Base-by-base conservation (phyloP, 2,329 filamentous ascomycete species). In the Sphaerulina populicola region DNA sequence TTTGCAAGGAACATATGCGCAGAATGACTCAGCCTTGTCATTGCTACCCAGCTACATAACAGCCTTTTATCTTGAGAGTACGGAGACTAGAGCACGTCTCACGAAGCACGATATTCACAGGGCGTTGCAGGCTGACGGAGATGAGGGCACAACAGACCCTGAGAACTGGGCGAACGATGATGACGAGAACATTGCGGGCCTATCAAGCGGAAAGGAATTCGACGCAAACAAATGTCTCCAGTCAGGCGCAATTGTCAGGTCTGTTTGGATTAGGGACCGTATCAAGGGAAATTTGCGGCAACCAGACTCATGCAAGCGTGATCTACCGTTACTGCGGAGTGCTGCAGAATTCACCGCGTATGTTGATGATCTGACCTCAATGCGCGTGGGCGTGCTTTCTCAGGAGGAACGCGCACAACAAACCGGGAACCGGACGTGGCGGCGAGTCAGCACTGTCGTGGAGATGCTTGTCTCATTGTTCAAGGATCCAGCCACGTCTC, bases 21-120 rank as follows among this genome's bases (percentile, higher is more conserved):
- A 63, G 37, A 62, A 58, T 41, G 49, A 49, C 1, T 48, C 52
- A 12, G 60, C 47, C 53, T 14, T 58, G 11, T 38, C 48, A 9
- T 29, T 60, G 2, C 44, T 63, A 30, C 59, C 54, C 8, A 36
- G 52, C 12, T 35, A 53, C 30, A 31, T 46, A 30, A 15, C 33
- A 8, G 47, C 42, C 6, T 53, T 30, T 4, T 36, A 18, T 11
- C n/a, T 49, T 5, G 29, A 49, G 10, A 42, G 38, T 42, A 38
- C 39, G 12, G 30, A 43, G 23, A 43, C 18, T 10, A 42, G 46
- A 33, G 31, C 38, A 12, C 39, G 15, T 9, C 15, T 49, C 14
- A 41, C 35, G 46, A 42, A 5, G 30, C 7, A 42, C 6, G 42
- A 33, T n/a, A 14, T 53, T n/a, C 42, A 41, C 12, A 42, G 47